These are phyloP conservation scores for Hylodesmum podocarpum DNA, from an alignment of 306 rosid species.

Conservation along the genomic window DNA sequence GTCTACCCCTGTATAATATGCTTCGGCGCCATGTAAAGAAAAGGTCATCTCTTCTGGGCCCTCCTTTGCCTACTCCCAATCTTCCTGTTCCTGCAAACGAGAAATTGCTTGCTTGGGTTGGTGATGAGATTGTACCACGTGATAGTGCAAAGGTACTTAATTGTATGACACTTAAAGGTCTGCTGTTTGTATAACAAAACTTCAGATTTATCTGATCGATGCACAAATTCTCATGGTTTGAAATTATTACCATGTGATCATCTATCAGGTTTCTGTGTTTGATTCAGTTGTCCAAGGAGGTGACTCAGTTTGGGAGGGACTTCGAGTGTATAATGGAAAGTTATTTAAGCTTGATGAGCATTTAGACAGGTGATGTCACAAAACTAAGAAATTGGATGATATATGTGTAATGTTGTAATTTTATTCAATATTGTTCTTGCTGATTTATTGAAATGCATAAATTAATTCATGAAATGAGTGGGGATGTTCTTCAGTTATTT, in stretches of 20 bases:
- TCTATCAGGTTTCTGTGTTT: constrained; percentile 73
- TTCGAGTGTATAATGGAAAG: constrained; percentile 74
- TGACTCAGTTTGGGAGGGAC: constrained; percentile 96
- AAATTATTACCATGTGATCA: constrained; percentile 29
- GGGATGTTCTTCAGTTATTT: background rate
- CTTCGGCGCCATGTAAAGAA: constrained; percentile 64
- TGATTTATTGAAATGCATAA: background rate
- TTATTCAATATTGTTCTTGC: background rate
- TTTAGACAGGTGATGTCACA: constrained; percentile 65
- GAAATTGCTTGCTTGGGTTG: constrained; percentile 88
- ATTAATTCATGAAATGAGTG: background rate
- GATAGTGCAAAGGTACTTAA: constrained; percentile 76
- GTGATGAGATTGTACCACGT: constrained; percentile 74
- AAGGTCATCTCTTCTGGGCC: constrained; percentile 45
- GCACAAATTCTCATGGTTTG: constrained; percentile 28
- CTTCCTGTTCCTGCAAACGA: constrained; percentile 83
- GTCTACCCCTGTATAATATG: constrained; percentile 70
- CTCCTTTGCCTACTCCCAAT: constrained; percentile 66
- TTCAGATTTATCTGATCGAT: constrained; percentile 15
- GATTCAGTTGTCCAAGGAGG: constrained; percentile 94
- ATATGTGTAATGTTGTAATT: background rate
- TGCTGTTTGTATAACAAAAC: background rate
- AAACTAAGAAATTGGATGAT: background rate
- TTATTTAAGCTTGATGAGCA: constrained; percentile 87
- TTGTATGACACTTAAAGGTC: background rate